These are phyloP conservation scores for Sonneratia alba DNA, from an alignment of 345 rosid genomes.

Conservation along the genomic window DNA sequence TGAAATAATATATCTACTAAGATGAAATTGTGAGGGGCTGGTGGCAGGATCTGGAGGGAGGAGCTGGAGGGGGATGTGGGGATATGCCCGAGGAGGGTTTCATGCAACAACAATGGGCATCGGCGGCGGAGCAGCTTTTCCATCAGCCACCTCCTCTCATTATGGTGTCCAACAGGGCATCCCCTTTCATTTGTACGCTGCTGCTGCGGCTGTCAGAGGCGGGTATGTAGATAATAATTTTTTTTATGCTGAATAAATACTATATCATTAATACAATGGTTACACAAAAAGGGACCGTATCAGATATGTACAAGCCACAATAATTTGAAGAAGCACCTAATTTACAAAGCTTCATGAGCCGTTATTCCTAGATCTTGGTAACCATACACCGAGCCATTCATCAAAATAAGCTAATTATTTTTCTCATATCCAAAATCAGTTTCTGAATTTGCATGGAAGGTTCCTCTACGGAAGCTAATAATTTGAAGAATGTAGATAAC, in stretches of 20 bases:
- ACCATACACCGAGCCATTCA: too few species aligned
- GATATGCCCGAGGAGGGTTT: conserved; percentile 43
- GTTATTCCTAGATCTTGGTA: too few species aligned
- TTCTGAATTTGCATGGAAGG: too few species aligned
- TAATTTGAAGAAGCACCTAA: too few species aligned
- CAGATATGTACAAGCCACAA: too few species aligned
- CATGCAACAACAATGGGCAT: conserved; percentile 14
- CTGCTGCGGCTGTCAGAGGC: conserved; percentile 7
- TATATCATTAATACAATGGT: too few species aligned
- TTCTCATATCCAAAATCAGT: too few species aligned
- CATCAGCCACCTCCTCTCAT: conserved; percentile 77
- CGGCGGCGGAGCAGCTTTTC: conserved; percentile 59
- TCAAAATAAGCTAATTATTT: too few species aligned
- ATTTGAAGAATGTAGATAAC: not conserved
- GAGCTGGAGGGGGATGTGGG: conserved; percentile 58
- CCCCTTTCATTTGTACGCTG: conserved; percentile 68
- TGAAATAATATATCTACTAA: not conserved
- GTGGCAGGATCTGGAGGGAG: conserved; percentile 44
- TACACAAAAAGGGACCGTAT: too few species aligned
- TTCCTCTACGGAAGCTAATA: too few species aligned
- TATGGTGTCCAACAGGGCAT: conserved; percentile 77
- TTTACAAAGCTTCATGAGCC: too few species aligned
- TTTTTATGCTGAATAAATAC: too few species aligned
- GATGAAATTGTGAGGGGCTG: not conserved
- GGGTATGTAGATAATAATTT: not conserved